Percentiles rank a stretch among this genome's conserved stretches.
These are phyloP conservation scores for Heterobasidion occidentale DNA, from an alignment of 1,284 basidiomycete genomes.

Conservation along the genomic window DNA sequence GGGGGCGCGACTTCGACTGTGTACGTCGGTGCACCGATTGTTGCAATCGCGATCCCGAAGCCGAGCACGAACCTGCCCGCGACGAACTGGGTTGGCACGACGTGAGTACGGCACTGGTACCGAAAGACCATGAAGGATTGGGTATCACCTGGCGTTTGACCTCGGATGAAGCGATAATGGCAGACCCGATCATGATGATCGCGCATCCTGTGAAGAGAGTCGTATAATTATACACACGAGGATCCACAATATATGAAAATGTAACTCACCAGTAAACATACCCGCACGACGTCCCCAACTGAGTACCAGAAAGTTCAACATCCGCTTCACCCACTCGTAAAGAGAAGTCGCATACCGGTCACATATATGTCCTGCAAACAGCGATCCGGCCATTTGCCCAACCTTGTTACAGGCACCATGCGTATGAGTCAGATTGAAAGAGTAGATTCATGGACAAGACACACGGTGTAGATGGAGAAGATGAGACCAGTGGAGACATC, in stretches of 20 bases:
- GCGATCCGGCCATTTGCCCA: constrained; percentile 17
- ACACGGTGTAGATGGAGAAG: constrained; percentile 15
- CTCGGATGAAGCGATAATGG: constrained; percentile 19
- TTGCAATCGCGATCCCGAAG: constrained; percentile 22
- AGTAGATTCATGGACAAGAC: neutral
- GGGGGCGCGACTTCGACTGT: constrained; percentile 36
- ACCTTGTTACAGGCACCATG: neutral
- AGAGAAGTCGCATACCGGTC: constrained; percentile 3
- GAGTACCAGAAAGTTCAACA: neutral
- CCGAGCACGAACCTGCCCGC: constrained; percentile 26
- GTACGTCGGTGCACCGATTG: constrained; percentile 33
- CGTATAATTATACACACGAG: too few relatives aligned
- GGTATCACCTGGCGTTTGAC: constrained; percentile 11
- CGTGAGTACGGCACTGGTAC: neutral
- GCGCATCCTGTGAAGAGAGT: constrained; percentile 2
- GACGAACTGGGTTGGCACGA: constrained; percentile 14
- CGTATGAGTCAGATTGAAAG: neutral
- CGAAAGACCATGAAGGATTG: neutral
- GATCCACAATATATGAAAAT: too few relatives aligned
- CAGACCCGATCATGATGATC: constrained; percentile 13
- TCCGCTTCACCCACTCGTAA: too few relatives aligned
- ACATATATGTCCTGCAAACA: constrained; percentile 15
- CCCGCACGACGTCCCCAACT: constrained; percentile 24
- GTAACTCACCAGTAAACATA: constrained; percentile 19
- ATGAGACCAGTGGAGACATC: constrained; percentile 14